Percentiles rank a stretch among this genome's conserved stretches.
Evolutionary conservation across 768 basidiomycete genomes (phyloP).

Genomic region (Lentinula raphanica): DNA sequence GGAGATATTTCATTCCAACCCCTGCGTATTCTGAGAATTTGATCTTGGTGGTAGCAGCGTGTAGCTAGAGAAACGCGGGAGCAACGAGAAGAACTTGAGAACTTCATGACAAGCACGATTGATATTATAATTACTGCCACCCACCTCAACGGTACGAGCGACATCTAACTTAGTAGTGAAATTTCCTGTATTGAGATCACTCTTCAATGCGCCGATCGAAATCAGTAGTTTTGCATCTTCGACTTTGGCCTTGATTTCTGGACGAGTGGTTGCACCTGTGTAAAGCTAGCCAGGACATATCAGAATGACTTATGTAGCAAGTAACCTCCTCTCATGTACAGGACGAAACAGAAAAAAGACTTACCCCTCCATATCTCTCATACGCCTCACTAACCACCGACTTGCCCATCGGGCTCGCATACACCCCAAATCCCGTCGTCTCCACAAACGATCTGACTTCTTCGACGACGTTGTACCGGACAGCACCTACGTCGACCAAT

Average conservation of each 20-base stretch:
- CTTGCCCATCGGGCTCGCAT: constrained; percentile 79
- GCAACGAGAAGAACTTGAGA: no score
- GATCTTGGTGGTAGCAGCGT: constrained; percentile 66
- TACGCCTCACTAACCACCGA: constrained; percentile 65
- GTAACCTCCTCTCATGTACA: no score
- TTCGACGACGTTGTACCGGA: constrained; percentile 60
- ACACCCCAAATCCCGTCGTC: constrained; percentile 68
- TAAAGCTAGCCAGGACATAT: constrained; percentile 51
- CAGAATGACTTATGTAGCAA: no score
- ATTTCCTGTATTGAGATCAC: constrained; percentile 86
- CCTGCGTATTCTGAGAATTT: constrained; percentile 57
- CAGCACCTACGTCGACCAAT: constrained; percentile 75
- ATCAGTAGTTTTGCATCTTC: constrained; percentile 73
- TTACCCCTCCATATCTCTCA: constrained; percentile 73
- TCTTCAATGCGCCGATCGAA: constrained; percentile 63
- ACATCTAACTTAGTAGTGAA: constrained; percentile 71
- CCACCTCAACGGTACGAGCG: constrained; percentile 57
- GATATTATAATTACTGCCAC: background rate
- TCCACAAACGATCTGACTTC: constrained; percentile 60
- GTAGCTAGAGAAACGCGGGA: constrained; percentile 52
- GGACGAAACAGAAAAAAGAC: constrained; percentile 23
- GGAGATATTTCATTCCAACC: constrained; percentile 72
- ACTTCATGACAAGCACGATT: background rate
- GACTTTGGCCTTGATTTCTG: constrained; percentile 61
- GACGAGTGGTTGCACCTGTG: constrained; percentile 63